phyloP scores from a whole-genome alignment of 192 early-diverging fungal species.

The Mycoemilia scoparia region DNA sequence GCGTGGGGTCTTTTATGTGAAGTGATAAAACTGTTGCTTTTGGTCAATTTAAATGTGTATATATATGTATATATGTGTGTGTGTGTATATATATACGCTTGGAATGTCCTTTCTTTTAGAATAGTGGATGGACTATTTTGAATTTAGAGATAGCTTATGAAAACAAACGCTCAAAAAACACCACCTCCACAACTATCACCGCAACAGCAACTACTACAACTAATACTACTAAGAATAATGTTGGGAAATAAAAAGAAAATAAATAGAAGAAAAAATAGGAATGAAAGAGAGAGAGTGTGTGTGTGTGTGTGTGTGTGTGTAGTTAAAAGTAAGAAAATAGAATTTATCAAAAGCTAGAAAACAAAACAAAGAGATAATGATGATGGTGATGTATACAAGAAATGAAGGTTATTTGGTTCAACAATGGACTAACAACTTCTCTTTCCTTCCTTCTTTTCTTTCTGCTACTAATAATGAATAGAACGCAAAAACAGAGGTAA shows the following conservation, averaged over 20 bases:
- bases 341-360: neutral
- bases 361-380: neutral
- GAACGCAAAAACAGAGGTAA: too few species aligned
- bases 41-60: constrained; percentile 1
- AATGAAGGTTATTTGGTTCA: too few species aligned
- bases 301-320: neutral
- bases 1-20: neutral
- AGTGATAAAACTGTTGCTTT: neutral
- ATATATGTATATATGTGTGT: constrained; percentile 8
- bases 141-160: constrained; percentile 3
- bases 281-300: neutral
- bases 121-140: constrained; percentile 5
- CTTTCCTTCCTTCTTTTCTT: too few species aligned
- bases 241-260: neutral
- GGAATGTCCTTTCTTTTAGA: constrained; percentile 11
- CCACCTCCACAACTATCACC: neutral
- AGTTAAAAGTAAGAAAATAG: neutral
- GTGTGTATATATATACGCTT: constrained; percentile 8
- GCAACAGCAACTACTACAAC: neutral
- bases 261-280: constrained; percentile 1
- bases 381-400: too few species aligned
- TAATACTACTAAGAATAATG: neutral
- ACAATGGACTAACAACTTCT: too few species aligned
- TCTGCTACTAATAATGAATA: too few species aligned
- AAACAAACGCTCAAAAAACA: neutral